These are phyloP conservation scores for Phyllosticta citrichinensis DNA, from an alignment of 2,329 filamentous ascomycete genomes.

Conservation along the genomic window DNA sequence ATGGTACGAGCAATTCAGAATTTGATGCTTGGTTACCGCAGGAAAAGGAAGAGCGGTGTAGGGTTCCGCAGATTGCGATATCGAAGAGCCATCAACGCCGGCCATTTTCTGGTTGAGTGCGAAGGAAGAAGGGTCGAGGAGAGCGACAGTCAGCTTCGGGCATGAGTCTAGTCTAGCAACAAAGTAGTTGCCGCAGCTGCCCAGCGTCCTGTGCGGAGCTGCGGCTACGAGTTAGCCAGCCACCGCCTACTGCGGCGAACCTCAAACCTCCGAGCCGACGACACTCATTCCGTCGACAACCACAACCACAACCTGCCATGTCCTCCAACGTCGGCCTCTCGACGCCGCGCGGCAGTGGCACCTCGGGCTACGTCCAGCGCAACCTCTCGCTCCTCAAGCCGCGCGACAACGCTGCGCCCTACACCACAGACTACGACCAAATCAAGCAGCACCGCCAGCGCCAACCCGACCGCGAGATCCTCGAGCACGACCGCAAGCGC, in stretches of 20 bases:
- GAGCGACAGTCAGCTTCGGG: background rate
- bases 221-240: background rate
- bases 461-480: constrained; percentile 81
- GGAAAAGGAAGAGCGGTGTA: constrained; percentile 56
- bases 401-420: constrained; percentile 70
- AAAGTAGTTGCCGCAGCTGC: background rate
- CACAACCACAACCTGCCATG: constrained; percentile 52
- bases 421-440: constrained; percentile 58
- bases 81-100: background rate
- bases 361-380: constrained; percentile 93
- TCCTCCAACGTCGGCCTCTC: constrained; percentile 94
- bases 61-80: background rate
- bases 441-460: constrained; percentile 68
- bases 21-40: constrained; percentile 74
- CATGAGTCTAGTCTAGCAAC: background rate
- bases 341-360: constrained; percentile 89
- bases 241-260: constrained; percentile 1
- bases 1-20: constrained; percentile 90
- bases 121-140: background rate
- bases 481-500: constrained; percentile 87
- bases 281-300: background rate
- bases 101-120: background rate
- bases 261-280: background rate
- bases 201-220: background rate
- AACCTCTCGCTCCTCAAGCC: constrained; percentile 83